Evolutionary conservation across 331 rosid genomes (phyloP).

Genomic region (Quercus phellos): DNA sequence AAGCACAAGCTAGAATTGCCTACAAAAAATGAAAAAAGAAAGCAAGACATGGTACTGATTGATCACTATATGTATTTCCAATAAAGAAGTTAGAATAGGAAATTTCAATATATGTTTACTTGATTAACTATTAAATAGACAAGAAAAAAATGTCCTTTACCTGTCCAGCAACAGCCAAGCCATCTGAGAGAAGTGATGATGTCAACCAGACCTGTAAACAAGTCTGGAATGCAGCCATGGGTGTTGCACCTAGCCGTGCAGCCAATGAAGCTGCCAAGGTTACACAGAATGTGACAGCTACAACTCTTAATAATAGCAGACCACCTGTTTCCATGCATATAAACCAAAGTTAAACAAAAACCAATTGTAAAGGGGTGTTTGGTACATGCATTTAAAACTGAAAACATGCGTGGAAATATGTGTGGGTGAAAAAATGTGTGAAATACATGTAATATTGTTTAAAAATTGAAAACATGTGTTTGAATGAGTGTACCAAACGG

Average conservation of each 20-base stretch:
- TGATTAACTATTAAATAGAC: background rate
- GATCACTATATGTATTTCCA: background rate
- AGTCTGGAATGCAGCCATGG: constrained; percentile 96
- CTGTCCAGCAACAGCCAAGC: constrained; percentile 92
- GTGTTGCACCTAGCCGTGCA: constrained; percentile 78
- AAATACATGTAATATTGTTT: too few relatives aligned
- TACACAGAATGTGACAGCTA: constrained; percentile 91
- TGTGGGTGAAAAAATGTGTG: too few relatives aligned
- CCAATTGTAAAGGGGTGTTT: background rate
- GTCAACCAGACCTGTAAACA: constrained; percentile 94
- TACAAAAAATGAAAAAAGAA: constrained; percentile 11
- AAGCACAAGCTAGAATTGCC: constrained; percentile 93
- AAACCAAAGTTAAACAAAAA: constrained; percentile 2
- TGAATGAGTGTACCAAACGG: too few relatives aligned
- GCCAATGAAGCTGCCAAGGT: constrained; percentile 92
- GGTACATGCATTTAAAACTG: too few relatives aligned
- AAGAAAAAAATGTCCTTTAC: constrained; percentile 22
- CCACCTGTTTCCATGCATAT: constrained; percentile 44
- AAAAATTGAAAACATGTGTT: too few relatives aligned
- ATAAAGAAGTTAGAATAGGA: background rate
- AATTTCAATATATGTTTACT: too few relatives aligned
- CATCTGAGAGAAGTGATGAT: constrained; percentile 91
- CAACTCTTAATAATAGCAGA: constrained; percentile 65
- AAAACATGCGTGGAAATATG: too few relatives aligned
- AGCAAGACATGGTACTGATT: background rate